Conservation (phyloP, 2,329 filamentous ascomycete species). For the Penicillium oxalicum region DNA sequence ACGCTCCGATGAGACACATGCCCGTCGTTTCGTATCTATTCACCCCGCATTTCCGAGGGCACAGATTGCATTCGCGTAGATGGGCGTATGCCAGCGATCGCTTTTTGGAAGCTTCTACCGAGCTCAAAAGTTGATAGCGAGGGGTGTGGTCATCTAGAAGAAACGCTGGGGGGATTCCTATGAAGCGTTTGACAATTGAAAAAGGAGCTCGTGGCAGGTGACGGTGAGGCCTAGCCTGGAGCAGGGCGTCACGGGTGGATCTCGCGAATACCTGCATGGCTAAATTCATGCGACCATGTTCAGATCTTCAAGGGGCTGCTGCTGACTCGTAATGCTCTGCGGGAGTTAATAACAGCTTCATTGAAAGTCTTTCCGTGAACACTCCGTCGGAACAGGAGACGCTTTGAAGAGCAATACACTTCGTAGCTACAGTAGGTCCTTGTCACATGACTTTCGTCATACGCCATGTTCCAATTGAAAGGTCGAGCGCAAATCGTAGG, state of each 20-base stretch:
- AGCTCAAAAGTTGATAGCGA: conserved; percentile 63
- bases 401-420: no score
- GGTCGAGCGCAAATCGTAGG: no score
- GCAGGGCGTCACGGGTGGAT: not conserved
- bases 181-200: conserved; percentile 24
- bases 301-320: no score
- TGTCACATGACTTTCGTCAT: no score
- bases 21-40: conserved; percentile 77
- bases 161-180: conserved; percentile 58
- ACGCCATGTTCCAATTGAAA: no score
- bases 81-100: conserved; percentile 68
- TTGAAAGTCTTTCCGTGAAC: no score
- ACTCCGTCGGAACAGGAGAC: no score
- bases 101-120: conserved; percentile 65
- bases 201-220: not conserved
- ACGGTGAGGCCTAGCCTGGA: not conserved
- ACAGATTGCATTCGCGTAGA: conserved; percentile 72
- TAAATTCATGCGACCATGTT: not conserved
- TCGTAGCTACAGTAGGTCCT: no score
- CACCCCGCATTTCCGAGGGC: conserved; percentile 68
- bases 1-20: conserved; percentile 67
- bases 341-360: no score
- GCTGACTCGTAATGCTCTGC: no score
- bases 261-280: conserved; percentile 7
- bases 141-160: conserved; percentile 70